A percentile compares a stretch with the other conserved stretches of the same genome.
These are phyloP conservation scores for Nigrospora osmanthi DNA, from an alignment of 2,329 filamentous ascomycete species.

Conservation along the genomic window DNA sequence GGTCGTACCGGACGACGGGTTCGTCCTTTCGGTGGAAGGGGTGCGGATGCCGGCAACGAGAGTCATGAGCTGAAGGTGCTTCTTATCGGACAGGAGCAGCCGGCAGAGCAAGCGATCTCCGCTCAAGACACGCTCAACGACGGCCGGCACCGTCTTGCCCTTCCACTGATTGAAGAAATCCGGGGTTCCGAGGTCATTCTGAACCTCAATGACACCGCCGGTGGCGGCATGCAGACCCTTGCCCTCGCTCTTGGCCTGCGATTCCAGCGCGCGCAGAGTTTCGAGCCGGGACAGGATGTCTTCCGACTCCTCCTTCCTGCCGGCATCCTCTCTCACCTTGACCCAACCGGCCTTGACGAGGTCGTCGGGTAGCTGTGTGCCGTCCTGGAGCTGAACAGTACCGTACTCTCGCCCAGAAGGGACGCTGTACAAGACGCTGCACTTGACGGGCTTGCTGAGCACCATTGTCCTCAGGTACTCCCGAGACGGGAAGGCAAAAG, in stretches of 20 bases:
- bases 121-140: constrained; percentile 85
- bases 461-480: constrained; percentile 80
- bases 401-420: constrained; percentile 88
- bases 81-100: constrained; percentile 69
- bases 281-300: constrained; percentile 66
- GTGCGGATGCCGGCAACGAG: constrained; percentile 83
- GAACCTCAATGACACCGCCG: constrained; percentile 63
- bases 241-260: constrained; percentile 66
- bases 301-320: constrained; percentile 80
- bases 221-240: constrained; percentile 74
- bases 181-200: constrained; percentile 72
- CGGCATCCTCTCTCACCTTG: constrained; percentile 89
- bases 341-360: constrained; percentile 84
- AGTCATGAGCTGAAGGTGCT: constrained; percentile 84
- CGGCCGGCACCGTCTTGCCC: constrained; percentile 73
- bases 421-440: constrained; percentile 79
- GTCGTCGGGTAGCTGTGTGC: constrained; percentile 71
- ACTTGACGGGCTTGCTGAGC: constrained; percentile 82
- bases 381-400: constrained; percentile 66
- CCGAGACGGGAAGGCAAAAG: constrained; percentile 87
- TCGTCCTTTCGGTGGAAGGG: constrained; percentile 80
- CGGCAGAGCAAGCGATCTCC: constrained; percentile 86
- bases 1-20: constrained; percentile 68
- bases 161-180: constrained; percentile 80
- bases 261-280: constrained; percentile 68